These are phyloP conservation scores for Liquidambar formosana DNA, from an alignment of 164 flowering plant genomes.

Conservation along the genomic window DNA sequence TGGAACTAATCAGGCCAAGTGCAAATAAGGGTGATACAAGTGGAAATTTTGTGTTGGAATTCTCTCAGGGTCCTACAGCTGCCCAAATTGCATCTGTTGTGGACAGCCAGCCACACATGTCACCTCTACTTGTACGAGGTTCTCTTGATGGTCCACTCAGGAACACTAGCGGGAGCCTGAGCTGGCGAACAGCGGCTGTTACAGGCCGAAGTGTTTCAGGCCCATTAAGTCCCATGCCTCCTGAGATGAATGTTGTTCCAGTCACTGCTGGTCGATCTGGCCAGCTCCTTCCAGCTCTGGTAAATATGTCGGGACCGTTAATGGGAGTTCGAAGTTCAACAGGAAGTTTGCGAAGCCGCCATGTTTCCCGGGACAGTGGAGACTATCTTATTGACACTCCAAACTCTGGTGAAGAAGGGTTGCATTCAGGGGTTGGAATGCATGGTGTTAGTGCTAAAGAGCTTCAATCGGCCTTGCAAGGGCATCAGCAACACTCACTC, in stretches of 20 bases:
- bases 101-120: slow-evolving; percentile 96
- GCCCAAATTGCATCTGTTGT: slow-evolving; percentile 69
- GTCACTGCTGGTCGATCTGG: slow-evolving; percentile 85
- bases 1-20: slow-evolving; percentile 66
- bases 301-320: slow-evolving; percentile 96
- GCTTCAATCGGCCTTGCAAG: slow-evolving; percentile 94
- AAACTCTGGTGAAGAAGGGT: slow-evolving; percentile 87
- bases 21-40: slow-evolving; percentile 51
- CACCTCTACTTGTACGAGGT: slow-evolving; percentile 94
- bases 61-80: slow-evolving; percentile 87
- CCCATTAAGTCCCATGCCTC: slow-evolving; percentile 90
- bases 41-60: slow-evolving; percentile 74
- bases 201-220: slow-evolving; percentile 92
- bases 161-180: slow-evolving; percentile 89
- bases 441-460: slow-evolving; percentile 92
- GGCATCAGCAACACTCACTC: slow-evolving; percentile 90
- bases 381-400: slow-evolving; percentile 96
- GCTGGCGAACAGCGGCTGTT: slow-evolving; percentile 90
- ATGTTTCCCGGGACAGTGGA: slow-evolving; percentile 94
- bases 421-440: slow-evolving; percentile 57
- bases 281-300: slow-evolving; percentile 85
- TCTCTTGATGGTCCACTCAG: slow-evolving; percentile 93
- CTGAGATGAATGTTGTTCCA: slow-evolving; percentile 78
- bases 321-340: slow-evolving; percentile 93
- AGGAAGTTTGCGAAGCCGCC: slow-evolving; percentile 90